Conservation (phyloP, 208 protist species). For the Crithidia expoeki region DNA sequence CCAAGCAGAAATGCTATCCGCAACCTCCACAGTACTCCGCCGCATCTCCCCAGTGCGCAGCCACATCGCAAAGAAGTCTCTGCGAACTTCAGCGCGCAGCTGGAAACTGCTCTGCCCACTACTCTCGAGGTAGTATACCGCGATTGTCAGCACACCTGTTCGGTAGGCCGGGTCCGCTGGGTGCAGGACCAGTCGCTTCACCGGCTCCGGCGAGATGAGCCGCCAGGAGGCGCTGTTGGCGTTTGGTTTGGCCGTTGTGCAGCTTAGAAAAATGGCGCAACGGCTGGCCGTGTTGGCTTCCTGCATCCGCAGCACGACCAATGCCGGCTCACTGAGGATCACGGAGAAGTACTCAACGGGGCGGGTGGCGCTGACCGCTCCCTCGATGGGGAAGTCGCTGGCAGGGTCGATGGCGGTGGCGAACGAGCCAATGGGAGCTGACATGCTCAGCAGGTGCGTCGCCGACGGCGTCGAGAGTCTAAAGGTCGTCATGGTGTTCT, state of each 20-base stretch:
- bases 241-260: slow-evolving; percentile 57
- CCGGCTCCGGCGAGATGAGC: slow-evolving; percentile 63
- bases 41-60: slow-evolving; percentile 31
- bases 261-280: slow-evolving; percentile 78
- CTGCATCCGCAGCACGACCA: slow-evolving; percentile 76
- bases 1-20: neutral
- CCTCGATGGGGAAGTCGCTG: slow-evolving; percentile 23
- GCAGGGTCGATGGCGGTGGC: slow-evolving; percentile 27
- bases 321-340: slow-evolving; percentile 38
- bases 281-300: slow-evolving; percentile 80
- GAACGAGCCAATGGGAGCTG: slow-evolving; percentile 7
- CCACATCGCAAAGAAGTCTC: slow-evolving; percentile 53
- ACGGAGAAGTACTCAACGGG: slow-evolving; percentile 72
- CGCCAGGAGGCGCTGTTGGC: slow-evolving; percentile 84
- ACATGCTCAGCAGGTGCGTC: slow-evolving; percentile 16
- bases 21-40: neutral
- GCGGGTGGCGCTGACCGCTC: slow-evolving; percentile 45
- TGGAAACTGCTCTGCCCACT: slow-evolving; percentile 77
- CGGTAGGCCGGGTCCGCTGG: slow-evolving; percentile 72
- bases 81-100: slow-evolving; percentile 50
- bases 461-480: slow-evolving; percentile 2
- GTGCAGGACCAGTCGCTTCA: slow-evolving; percentile 77
- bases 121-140: slow-evolving; percentile 76
- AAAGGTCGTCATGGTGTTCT: slow-evolving; percentile 5
- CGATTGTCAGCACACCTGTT: slow-evolving; percentile 59